A percentile compares a stretch with the other conserved stretches of the same genome.
Conservation (phyloP, 148 eudicot genomes). For the Silene latifolia region DNA sequence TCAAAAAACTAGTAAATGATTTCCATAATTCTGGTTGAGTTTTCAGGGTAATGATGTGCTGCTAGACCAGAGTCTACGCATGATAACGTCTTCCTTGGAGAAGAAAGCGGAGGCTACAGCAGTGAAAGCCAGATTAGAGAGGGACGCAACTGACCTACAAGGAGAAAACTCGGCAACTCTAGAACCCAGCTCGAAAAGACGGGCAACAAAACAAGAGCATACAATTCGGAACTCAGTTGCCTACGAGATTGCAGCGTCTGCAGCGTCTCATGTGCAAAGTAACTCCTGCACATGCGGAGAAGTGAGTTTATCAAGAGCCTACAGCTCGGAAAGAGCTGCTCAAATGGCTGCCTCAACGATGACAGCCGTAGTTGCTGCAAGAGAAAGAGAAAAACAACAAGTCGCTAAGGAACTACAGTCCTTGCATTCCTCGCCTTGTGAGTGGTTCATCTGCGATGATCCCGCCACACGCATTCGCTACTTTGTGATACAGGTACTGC, state of each 20-base stretch:
- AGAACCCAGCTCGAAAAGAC: conserved; percentile 12
- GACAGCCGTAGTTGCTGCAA: conserved; percentile 79
- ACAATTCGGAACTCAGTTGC: conserved; percentile 34
- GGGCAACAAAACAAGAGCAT: conserved; percentile 18
- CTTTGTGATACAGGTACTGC: conserved; percentile 67
- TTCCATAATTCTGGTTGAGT: background rate
- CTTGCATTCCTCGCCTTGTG: conserved; percentile 76
- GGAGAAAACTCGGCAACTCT: conserved; percentile 9
- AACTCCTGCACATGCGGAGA: background rate
- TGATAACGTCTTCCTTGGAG: conserved; percentile 70
- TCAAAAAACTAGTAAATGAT: too few relatives aligned
- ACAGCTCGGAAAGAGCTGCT: conserved; percentile 68
- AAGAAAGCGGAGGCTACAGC: conserved; percentile 61
- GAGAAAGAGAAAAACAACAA: conserved; percentile 60
- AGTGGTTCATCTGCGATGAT: conserved; percentile 90
- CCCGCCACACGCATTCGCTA: conserved; percentile 50
- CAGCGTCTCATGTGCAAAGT: conserved; percentile 58
- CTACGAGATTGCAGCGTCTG: conserved; percentile 73
- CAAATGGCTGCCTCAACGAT: conserved; percentile 78
- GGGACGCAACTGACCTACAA: conserved; percentile 24
- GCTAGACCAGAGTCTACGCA: conserved; percentile 42
- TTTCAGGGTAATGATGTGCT: conserved; percentile 51
- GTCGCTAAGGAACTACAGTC: conserved; percentile 70
- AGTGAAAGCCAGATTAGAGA: conserved; percentile 37
- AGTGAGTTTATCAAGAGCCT: conserved; percentile 17